A percentile compares a stretch with the other conserved stretches of the same genome.
These are phyloP conservation scores for Beta vulgaris DNA, from an alignment of 148 eudicot species.

Conservation along the genomic window DNA sequence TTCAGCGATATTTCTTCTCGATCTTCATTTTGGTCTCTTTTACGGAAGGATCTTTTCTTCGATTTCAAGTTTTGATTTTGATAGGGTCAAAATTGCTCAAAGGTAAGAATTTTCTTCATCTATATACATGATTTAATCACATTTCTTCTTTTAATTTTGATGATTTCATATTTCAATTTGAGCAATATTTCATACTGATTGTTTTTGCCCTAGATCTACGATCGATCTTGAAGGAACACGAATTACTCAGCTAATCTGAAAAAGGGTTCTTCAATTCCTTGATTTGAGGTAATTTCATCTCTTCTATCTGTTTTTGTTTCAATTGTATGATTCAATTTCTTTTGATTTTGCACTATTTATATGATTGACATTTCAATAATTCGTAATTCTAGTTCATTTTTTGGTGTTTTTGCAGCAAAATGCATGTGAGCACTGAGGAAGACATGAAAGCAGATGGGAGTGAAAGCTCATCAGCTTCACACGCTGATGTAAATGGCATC, in stretches of 20 bases:
- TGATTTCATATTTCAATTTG: background rate
- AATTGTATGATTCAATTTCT: background rate
- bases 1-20: no score
- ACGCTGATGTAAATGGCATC: conserved; percentile 49
- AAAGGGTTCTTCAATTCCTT: background rate
- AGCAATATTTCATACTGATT: background rate
- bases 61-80: no score
- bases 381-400: background rate
- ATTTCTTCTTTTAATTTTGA: background rate
- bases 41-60: no score
- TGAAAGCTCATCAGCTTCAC: conserved; percentile 47
- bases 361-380: background rate
- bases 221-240: background rate
- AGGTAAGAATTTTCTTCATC: background rate
- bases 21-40: no score
- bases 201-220: conserved; percentile 8
- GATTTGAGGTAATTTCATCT: background rate
- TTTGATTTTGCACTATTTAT: background rate
- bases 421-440: conserved; percentile 34
- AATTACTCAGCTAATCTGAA: background rate
- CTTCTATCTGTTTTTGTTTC: background rate
- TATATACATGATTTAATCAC: background rate
- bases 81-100: background rate
- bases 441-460: conserved; percentile 34
- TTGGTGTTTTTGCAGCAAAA: conserved; percentile 44